Conservation (phyloP, 148 eudicot species). For the Pharnaceum exiguum region DNA sequence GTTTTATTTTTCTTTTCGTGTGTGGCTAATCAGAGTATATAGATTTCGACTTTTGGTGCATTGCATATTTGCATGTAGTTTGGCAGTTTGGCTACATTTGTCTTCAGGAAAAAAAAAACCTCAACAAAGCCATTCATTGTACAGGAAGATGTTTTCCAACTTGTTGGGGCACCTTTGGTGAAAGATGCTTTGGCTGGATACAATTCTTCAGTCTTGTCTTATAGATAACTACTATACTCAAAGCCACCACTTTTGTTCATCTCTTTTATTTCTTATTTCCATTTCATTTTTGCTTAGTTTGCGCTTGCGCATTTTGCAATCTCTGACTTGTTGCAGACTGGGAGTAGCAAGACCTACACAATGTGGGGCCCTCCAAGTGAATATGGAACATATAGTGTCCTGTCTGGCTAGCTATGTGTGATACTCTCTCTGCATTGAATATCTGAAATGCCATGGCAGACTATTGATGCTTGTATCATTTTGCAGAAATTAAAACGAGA, state of each 20-base stretch:
- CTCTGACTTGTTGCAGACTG: slow-evolving; percentile 45
- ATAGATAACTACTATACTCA: slow-evolving; percentile 75
- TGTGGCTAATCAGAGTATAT: too few species aligned
- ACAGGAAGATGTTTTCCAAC: slow-evolving; percentile 80
- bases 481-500: slow-evolving; percentile 60
- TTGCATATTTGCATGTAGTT: too few species aligned
- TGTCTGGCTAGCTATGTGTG: not conserved
- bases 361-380: slow-evolving; percentile 98
- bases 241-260: not conserved
- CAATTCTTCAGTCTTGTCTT: slow-evolving; percentile 79
- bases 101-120: too few species aligned
- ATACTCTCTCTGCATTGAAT: not conserved
- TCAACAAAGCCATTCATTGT: too few species aligned
- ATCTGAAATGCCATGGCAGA: not conserved
- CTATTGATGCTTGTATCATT: not conserved
- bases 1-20: too few species aligned
- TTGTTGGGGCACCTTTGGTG: slow-evolving; percentile 78
- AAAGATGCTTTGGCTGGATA: slow-evolving; percentile 86
- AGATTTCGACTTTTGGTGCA: too few species aligned
- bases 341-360: slow-evolving; percentile 96
- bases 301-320: not conserved
- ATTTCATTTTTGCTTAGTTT: not conserved
- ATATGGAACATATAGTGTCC: not conserved
- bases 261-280: not conserved
- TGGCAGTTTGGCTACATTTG: too few species aligned